Conservation (phyloP, 1,284 basidiomycete species). For the Ceratobasidium sp. region DNA sequence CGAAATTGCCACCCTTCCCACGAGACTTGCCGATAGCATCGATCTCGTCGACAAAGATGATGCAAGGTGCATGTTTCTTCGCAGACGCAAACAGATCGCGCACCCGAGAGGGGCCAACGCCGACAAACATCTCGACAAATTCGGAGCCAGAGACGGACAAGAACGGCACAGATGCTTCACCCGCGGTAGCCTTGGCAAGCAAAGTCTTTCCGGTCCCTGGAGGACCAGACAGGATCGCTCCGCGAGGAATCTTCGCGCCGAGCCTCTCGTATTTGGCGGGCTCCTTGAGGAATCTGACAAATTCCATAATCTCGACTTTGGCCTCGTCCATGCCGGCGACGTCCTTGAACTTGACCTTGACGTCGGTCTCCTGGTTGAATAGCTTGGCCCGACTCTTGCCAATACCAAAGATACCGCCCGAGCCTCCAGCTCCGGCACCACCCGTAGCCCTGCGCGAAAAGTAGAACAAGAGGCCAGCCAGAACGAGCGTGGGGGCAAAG, state of each 20-base stretch:
- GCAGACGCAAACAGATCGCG: constrained; percentile 97
- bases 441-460: constrained; percentile 83
- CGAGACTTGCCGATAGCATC: constrained; percentile 98
- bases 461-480: constrained; percentile 92
- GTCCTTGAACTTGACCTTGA: constrained; percentile 94
- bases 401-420: constrained; percentile 96
- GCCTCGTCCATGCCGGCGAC: constrained; percentile 99
- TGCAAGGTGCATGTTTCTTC: constrained; percentile 97
- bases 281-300: constrained; percentile 99
- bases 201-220: constrained; percentile 99
- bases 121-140: constrained; percentile 99
- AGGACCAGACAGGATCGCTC: constrained; percentile 97
- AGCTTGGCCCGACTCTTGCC: constrained; percentile 96
- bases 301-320: constrained; percentile 99
- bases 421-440: constrained; percentile 70
- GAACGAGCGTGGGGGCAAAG: constrained; percentile 93
- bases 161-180: constrained; percentile 98
- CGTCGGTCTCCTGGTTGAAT: constrained; percentile 98
- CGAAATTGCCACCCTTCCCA: constrained; percentile 88
- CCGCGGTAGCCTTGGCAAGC: constrained; percentile 97
- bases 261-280: constrained; percentile 95
- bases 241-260: constrained; percentile 98
- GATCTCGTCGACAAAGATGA: constrained; percentile 98
- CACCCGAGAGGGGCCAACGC: constrained; percentile 97
- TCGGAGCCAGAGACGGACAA: constrained; percentile 98